Evolutionary conservation across 2,329 filamentous ascomycete genomes (phyloP).

Genomic region (Fusarium sp.): DNA sequence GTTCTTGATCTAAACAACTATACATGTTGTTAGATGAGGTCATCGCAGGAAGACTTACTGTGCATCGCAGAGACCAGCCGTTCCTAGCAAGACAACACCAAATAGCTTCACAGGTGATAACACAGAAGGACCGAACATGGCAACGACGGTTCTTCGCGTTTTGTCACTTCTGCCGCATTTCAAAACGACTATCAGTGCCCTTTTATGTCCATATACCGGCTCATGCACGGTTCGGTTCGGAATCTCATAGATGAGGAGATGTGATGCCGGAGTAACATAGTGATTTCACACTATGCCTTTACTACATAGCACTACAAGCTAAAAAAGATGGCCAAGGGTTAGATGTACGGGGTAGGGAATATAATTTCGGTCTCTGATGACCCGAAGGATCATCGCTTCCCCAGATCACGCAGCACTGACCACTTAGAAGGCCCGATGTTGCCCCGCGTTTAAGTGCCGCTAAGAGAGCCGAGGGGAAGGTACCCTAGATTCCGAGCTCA

Average conservation of each 20-base stretch:
- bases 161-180: fast-evolving
- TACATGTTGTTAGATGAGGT: neutral
- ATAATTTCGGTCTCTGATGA: neutral
- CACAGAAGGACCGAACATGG: neutral
- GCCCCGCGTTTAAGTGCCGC: neutral
- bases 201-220: neutral
- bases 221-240: neutral
- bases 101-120: neutral
- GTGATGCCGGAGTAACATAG: neutral
- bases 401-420: neutral
- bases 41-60: neutral
- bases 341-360: neutral
- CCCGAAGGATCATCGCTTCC: neutral
- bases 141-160: neutral
- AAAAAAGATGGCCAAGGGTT: neutral
- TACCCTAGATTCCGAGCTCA: neutral
- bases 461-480: too few species aligned
- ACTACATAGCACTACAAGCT: too few species aligned
- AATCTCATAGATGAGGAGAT: neutral
- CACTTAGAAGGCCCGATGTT: neutral
- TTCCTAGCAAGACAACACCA: neutral
- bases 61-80: neutral
- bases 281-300: neutral
- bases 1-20: neutral
- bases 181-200: fast-evolving